Base-by-base conservation (phyloP, 345 rosid genomes). In the Lepidium didymum region DNA sequence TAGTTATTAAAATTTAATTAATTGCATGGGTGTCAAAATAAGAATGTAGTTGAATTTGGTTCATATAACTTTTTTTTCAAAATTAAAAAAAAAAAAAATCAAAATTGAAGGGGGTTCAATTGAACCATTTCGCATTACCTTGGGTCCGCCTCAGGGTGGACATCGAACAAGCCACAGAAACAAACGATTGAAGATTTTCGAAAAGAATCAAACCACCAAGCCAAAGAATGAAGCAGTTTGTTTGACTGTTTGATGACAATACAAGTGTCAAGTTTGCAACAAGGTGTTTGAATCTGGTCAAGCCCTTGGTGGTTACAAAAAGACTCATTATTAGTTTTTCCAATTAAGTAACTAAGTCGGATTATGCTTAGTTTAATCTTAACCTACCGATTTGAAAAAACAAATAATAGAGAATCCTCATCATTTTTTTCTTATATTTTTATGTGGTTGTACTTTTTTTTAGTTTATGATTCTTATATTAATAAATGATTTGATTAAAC, bases 101-200 rank as follows among this genome's bases (percentile, higher is more conserved):
- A n/a, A n/a, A n/a, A n/a, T n/a, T n/a, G n/a, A n/a, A n/a, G n/a
- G n/a, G n/a, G n/a, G n/a, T n/a, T n/a, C n/a, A n/a, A n/a, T n/a
- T n/a, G n/a, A n/a, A n/a, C n/a, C n/a, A n/a, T n/a, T n/a, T n/a
- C n/a, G n/a, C n/a, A n/a, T n/a, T n/a, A n/a, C n/a, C n/a, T n/a
- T n/a, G n/a, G n/a, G n/a, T n/a, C n/a, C n/a, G n/a, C n/a, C n/a
- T n/a, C n/a, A n/a, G 5, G 92, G 90, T 0, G 89, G 90, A 43
- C 92, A 89, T 72, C 76, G 87, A 67, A 81, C 91, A 37, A 80
- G 87, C 56, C 95, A 88, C 73, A 82, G 69, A 43, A 70, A 76
- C 61, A 75, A 69, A 38, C 56, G 62, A 37, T 8, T 59, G 57
- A 79, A 79, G 74, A 23, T 63, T 7, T 35, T 42, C 0, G 67